Conservation (phyloP, 2,329 filamentous ascomycete genomes). For the Cadophora malorum region DNA sequence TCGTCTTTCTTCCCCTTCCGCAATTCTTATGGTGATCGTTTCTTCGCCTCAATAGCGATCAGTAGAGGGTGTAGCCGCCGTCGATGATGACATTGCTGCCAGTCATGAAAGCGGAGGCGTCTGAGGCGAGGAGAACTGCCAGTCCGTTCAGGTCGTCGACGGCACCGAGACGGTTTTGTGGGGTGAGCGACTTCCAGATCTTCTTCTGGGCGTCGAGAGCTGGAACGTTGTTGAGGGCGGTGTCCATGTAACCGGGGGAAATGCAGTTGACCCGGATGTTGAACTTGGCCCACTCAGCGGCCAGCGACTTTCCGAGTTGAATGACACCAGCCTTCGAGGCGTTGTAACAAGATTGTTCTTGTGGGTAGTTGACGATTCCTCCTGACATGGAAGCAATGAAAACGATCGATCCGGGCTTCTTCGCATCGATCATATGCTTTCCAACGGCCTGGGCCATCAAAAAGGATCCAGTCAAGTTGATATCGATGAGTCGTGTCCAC, state of each 20-base stretch:
- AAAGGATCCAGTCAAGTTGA: conserved; percentile 83
- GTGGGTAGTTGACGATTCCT: conserved; percentile 84
- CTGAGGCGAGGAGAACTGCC: conserved; percentile 76
- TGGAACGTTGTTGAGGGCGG: conserved; percentile 78
- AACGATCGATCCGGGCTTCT: conserved; percentile 75
- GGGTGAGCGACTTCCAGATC: conserved; percentile 78
- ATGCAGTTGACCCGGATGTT: conserved; percentile 85
- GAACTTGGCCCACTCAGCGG: conserved; percentile 84
- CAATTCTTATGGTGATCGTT: conserved; percentile 16
- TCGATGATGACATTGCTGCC: conserved; percentile 64
- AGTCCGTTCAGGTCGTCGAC: conserved; percentile 81
- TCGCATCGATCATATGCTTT: conserved; percentile 74
- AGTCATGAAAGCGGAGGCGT: conserved; percentile 78
- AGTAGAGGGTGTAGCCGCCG: conserved; percentile 45
- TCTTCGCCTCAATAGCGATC: conserved; percentile 24
- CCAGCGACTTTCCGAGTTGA: conserved; percentile 79
- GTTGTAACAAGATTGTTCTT: conserved; percentile 85
- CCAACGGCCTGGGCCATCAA: conserved; percentile 77
- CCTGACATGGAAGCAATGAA: conserved; percentile 84
- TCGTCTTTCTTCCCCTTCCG: conserved; percentile 13
- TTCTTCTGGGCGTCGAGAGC: conserved; percentile 82
- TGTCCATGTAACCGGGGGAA: conserved; percentile 85
- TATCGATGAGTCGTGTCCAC: conserved; percentile 81
- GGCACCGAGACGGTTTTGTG: conserved; percentile 73
- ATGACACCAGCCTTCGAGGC: conserved; percentile 82